These are phyloP conservation scores for Podaxis rugospora DNA, from an alignment of 768 basidiomycete species.

Conservation along the genomic window DNA sequence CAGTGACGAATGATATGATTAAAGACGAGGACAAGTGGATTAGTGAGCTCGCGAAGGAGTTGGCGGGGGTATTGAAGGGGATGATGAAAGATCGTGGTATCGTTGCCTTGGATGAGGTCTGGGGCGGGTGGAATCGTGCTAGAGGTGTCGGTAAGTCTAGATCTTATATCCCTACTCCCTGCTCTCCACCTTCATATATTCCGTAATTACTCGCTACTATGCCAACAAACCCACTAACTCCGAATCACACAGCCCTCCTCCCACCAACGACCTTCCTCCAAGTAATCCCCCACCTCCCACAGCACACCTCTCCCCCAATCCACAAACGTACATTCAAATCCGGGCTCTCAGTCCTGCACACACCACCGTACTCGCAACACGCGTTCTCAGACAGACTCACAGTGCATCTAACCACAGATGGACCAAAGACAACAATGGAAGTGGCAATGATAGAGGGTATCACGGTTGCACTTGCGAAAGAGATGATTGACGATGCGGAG, in stretches of 20 bases:
- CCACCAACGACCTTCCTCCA: constrained; percentile 85
- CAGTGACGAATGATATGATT: constrained; percentile 87
- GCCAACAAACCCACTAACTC: not conserved
- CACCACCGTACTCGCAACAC: constrained; percentile 64
- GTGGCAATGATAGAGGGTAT: constrained; percentile 70
- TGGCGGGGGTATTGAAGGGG: constrained; percentile 67
- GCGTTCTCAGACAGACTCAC: constrained; percentile 69
- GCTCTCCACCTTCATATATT: too few species aligned
- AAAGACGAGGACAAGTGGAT: constrained; percentile 76
- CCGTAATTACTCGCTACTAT: not conserved
- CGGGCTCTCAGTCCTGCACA: constrained; percentile 79
- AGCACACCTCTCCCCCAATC: constrained; percentile 65
- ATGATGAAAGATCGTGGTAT: constrained; percentile 80
- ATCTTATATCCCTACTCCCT: not conserved
- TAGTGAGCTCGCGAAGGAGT: constrained; percentile 77
- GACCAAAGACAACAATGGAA: constrained; percentile 58
- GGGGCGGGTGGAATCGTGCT: constrained; percentile 89
- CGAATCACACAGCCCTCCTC: constrained; percentile 54
- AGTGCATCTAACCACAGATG: constrained; percentile 44
- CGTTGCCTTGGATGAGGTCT: constrained; percentile 86
- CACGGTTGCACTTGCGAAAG: constrained; percentile 66
- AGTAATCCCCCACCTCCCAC: constrained; percentile 62
- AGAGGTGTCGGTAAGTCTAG: constrained; percentile 76
- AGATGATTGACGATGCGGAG: constrained; percentile 74
- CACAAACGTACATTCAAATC: constrained; percentile 62